These are phyloP conservation scores for Lichenothelia convexa DNA, from an alignment of 495 filamentous ascomycete species.

Conservation along the genomic window DNA sequence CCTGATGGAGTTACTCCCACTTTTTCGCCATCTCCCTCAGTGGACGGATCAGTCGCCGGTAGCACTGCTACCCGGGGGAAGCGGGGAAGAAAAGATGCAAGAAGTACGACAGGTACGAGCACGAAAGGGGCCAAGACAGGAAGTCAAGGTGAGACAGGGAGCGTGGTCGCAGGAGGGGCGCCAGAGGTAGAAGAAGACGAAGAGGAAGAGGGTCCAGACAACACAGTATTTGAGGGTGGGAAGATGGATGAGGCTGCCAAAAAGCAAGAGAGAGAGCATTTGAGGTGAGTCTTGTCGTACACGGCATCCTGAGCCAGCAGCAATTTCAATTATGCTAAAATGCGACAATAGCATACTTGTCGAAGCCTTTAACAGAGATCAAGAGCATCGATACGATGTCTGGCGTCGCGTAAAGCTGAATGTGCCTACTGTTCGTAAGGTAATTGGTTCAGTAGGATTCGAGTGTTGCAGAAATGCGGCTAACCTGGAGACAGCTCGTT, in stretches of 20 bases:
- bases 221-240: constrained; percentile 36
- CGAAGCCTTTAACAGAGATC: constrained; percentile 44
- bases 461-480: too few relatives aligned
- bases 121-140: constrained; percentile 28
- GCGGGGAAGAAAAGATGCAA: constrained; percentile 29
- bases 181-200: constrained; percentile 31
- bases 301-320: not conserved
- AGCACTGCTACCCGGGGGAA: not conserved
- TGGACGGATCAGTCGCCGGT: constrained; percentile 50
- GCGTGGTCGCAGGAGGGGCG: constrained; percentile 19
- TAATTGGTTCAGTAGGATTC: too few relatives aligned
- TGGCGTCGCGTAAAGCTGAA: constrained; percentile 52
- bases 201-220: constrained; percentile 40
- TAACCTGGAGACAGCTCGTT: too few relatives aligned
- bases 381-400: constrained; percentile 53
- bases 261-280: constrained; percentile 48
- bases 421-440: constrained; percentile 28
- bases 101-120: constrained; percentile 18
- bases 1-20: constrained; percentile 29
- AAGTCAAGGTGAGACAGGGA: constrained; percentile 23
- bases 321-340: too few relatives aligned
- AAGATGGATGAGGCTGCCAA: constrained; percentile 46
- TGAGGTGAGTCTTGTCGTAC: constrained; percentile 10
- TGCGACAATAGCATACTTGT: constrained; percentile 37
- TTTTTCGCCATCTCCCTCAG: constrained; percentile 33